A percentile compares a stretch with the other conserved stretches of the same genome.
Evolutionary conservation across 164 flowering plant species (phyloP).

Genomic region (Kingdonia uniflora): DNA sequence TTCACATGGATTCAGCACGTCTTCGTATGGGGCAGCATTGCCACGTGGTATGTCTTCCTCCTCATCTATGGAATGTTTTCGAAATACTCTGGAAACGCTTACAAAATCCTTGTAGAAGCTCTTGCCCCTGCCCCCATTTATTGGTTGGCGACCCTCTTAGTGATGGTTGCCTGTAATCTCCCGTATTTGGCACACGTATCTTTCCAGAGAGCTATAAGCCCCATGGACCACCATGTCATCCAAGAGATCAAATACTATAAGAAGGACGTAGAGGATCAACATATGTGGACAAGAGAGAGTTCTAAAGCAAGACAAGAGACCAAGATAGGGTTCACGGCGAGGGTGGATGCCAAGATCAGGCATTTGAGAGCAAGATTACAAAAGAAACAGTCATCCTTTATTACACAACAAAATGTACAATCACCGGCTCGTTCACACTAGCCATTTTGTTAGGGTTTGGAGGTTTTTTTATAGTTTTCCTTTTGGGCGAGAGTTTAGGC

Average conservation of each 20-base stretch:
- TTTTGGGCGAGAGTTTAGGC: no score
- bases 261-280: conserved; percentile 70
- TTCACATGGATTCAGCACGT: conserved; percentile 96
- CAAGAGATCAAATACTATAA: conserved; percentile 90
- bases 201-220: conserved; percentile 66
- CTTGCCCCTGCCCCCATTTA: conserved; percentile 80
- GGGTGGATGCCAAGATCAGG: conserved; percentile 93
- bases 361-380: conserved; percentile 60
- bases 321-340: conserved; percentile 90
- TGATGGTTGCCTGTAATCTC: conserved; percentile 43
- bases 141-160: conserved; percentile 67
- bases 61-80: conserved; percentile 52
- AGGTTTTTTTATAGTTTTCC: not conserved
- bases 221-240: conserved; percentile 92
- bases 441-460: conserved; percentile 1
- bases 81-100: conserved; percentile 30
- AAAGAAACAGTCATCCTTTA: conserved; percentile 36
- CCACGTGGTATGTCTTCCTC: conserved; percentile 76
- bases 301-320: conserved; percentile 85
- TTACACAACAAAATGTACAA: conserved; percentile 4
- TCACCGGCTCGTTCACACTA: conserved; percentile 11
- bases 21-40: conserved; percentile 84
- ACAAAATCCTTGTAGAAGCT: conserved; percentile 55
- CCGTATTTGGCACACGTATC: conserved; percentile 72
- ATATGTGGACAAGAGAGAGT: conserved; percentile 79